Evolutionary conservation across 768 basidiomycete species (phyloP).

Genomic region (Boletus eberwhitei): DNA sequence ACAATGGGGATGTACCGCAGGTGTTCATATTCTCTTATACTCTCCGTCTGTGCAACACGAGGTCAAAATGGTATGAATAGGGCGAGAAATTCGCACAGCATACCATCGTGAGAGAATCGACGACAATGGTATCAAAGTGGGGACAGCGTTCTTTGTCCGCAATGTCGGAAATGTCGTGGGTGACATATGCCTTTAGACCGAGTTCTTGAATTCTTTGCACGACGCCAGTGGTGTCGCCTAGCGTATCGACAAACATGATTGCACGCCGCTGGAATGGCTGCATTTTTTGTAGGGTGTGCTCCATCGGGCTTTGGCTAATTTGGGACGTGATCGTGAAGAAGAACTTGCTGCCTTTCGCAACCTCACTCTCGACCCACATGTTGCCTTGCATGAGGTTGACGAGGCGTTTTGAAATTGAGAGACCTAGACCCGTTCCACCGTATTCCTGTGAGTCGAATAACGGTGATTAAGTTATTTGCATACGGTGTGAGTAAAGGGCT

Average conservation of each 20-base stretch:
- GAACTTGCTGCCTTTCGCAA: conserved; percentile 89
- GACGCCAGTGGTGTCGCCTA: conserved; percentile 72
- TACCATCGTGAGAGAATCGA: conserved; percentile 84
- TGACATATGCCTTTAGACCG: conserved; percentile 71
- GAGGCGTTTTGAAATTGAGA: conserved; percentile 96
- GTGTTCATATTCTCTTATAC: conserved; percentile 87
- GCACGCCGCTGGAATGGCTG: conserved; percentile 82
- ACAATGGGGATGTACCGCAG: conserved; percentile 96
- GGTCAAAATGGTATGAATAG: conserved; percentile 7
- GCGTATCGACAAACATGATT: conserved; percentile 89
- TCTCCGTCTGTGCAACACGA: conserved; percentile 64
- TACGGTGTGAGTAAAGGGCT: conserved; percentile 4
- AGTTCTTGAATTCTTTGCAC: conserved; percentile 75
- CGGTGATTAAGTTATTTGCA: conserved; percentile 15
- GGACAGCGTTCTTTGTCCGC: conserved; percentile 77
- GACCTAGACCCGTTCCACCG: conserved; percentile 92
- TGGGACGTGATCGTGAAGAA: conserved; percentile 94
- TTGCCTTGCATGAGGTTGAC: conserved; percentile 97
- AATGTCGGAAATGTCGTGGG: conserved; percentile 78
- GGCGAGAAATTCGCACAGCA: conserved; percentile 31
- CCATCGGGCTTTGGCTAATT: conserved; percentile 71
- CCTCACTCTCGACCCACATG: conserved; percentile 98
- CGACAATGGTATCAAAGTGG: conserved; percentile 92
- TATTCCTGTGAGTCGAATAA: conserved; percentile 62
- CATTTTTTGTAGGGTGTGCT: conserved; percentile 74